phyloP scores from a whole-genome alignment of 2,329 filamentous ascomycete genomes.

The Teratosphaeria epicoccoides region DNA sequence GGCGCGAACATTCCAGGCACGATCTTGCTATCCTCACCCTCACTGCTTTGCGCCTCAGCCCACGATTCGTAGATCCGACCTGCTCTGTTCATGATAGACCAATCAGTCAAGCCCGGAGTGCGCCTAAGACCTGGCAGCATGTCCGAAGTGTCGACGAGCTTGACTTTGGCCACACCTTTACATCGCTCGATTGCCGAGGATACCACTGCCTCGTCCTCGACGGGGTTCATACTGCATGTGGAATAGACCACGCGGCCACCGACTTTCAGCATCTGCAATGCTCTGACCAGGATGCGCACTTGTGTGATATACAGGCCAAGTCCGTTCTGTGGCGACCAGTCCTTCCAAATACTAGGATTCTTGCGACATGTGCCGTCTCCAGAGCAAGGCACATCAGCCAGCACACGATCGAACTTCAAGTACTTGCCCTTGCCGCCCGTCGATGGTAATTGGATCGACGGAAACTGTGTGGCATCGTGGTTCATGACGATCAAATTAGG shows the following conservation, averaged over 20 bases:
- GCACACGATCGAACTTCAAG: slow-evolving; percentile 91
- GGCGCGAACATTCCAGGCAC: slow-evolving; percentile 76
- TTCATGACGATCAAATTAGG: slow-evolving; percentile 96
- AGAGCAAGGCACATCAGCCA: slow-evolving; percentile 94
- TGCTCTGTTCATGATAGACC: slow-evolving; percentile 86
- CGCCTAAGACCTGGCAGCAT: slow-evolving; percentile 68
- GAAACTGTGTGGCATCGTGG: slow-evolving; percentile 92
- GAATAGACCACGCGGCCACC: slow-evolving; percentile 94
- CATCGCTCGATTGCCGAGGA: slow-evolving; percentile 81
- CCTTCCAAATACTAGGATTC: slow-evolving; percentile 88
- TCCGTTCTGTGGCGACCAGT: slow-evolving; percentile 82
- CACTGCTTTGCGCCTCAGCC: slow-evolving; percentile 51
- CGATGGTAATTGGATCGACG: slow-evolving; percentile 73
- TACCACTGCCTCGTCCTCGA: slow-evolving; percentile 92
- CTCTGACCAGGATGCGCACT: slow-evolving; percentile 77
- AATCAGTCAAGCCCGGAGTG: slow-evolving; percentile 63
- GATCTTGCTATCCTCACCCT: slow-evolving; percentile 57
- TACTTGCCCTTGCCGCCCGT: slow-evolving; percentile 49
- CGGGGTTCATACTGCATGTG: slow-evolving; percentile 96
- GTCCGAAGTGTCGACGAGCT: slow-evolving; percentile 72
- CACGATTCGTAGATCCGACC: slow-evolving; percentile 70
- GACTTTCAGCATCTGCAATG: slow-evolving; percentile 90
- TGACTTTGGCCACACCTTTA: slow-evolving; percentile 69
- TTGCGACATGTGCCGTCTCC: slow-evolving; percentile 91
- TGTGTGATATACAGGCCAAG: slow-evolving; percentile 82